Evolutionary conservation across 2,329 filamentous ascomycete species (phyloP), one percentile per base, ranked within the genome.

Genomic region (Colletotrichum tanaceti): DNA sequence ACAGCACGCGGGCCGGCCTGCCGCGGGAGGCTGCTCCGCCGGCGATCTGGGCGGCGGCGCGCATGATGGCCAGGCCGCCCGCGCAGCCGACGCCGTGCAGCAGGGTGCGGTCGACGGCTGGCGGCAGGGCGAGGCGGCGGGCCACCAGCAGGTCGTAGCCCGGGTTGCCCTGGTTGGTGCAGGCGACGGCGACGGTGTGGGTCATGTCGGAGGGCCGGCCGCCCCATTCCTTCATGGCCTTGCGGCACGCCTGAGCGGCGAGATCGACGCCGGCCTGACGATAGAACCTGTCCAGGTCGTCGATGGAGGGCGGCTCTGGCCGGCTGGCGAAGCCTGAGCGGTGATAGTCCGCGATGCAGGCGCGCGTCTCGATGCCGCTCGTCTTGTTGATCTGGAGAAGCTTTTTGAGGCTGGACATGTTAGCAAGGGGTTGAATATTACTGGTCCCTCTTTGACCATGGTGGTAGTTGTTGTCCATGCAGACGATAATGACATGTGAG

Each of bases 51-150:
- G 70, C 70, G 39, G 72, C 73, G 10, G 68, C 70, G 46, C 73
- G 71, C 53, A 74, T 53, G 44, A 75, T 73, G 28, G 77, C 38
- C 5, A 39, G 71, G 0, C 79, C 79, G 20, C 79, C 79, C 1
- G 79, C 79, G 44, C 79, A 81, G 0, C 79, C 79, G 0, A 80
- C 77, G 18, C 79, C 79, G 20, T 77, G 73, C 1, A 81, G 70
- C 0, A 81, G 72, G 1, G 73, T 74, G 16, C 78, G 71, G 22
- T 81, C 75, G 4, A 77, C 77, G 10, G 72, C 70, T n/a, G 66
- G 46, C 13, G 46, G 61, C 10, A 81, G 70, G 0, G 74, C 71
- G 7, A 81, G 74, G 24, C 73, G 71, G 39, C 76, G 72, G 16
- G 73, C 71, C 9, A 81, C 79, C 2, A 78, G 73, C 9, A 78